Percentiles rank a stretch among this genome's conserved stretches.
Conservation (phyloP, 2,329 filamentous ascomycete species). For the Exophiala spinifera region DNA sequence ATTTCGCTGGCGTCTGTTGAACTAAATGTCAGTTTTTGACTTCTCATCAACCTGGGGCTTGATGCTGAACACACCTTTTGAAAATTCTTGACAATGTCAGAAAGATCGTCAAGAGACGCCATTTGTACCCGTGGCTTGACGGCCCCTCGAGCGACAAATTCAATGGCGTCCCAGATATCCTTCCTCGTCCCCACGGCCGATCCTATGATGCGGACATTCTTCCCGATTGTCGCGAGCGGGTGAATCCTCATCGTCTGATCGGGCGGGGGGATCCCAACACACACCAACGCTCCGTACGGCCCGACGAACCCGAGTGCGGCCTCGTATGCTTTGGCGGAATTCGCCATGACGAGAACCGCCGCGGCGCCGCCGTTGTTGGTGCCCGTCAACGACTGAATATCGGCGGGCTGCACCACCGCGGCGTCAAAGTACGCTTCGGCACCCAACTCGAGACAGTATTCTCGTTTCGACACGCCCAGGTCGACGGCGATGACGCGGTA, state of each 20-base stretch:
- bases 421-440: conserved; percentile 40
- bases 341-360: conserved; percentile 20
- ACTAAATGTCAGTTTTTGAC: neutral
- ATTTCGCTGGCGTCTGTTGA: conserved; percentile 12
- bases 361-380: conserved; percentile 7
- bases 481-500: conserved; percentile 43
- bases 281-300: conserved; percentile 42
- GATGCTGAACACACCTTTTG: conserved; percentile 16
- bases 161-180: conserved; percentile 24
- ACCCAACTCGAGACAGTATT: conserved; percentile 34
- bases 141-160: conserved; percentile 24
- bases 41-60: neutral
- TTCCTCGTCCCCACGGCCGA: conserved; percentile 24
- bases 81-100: conserved; percentile 17
- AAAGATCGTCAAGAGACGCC: conserved; percentile 21
- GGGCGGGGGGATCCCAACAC: conserved; percentile 34
- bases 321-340: conserved; percentile 18
- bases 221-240: conserved; percentile 12
- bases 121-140: conserved; percentile 28
- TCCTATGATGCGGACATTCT: conserved; percentile 24
- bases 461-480: conserved; percentile 34
- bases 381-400: conserved; percentile 19
- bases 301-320: conserved; percentile 34
- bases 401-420: conserved; percentile 19
- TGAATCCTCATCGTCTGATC: conserved; percentile 12